Base-by-base conservation (phyloP, 108 stramenopile genomes). In the Bacterosira constricta region DNA sequence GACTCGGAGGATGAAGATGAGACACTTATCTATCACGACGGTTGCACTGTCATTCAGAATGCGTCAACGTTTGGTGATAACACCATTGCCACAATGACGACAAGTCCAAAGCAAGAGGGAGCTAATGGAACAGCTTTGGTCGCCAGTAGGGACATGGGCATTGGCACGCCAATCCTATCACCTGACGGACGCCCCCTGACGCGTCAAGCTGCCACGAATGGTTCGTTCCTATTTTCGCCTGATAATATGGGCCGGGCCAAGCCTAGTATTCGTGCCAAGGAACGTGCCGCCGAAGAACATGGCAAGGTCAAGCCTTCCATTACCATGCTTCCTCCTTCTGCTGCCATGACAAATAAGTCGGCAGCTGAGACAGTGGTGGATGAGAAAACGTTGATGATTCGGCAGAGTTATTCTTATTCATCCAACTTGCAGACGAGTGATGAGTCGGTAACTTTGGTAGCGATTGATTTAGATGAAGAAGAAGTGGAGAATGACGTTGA, bases 1-100 rank as follows among this genome's bases (percentile, higher is more conserved):
- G 76, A 77, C 51, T 77, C 76, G 13, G 76, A 70, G 36, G 69
- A 77, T 25, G 76, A 77, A 65, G 68, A 69, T 23, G 76, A 77
- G 25, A 69, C 63, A 17, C 62, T 69, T 18, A 18, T 65, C 10
- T 64, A 63, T 13, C 76, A 77, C 31, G 76, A 77, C 64, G 76
- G 76, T 7, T 69, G 63, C 45, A 77, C 76, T 8, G 46, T 77
- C 5, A 58, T 77, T 58, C 68, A 47, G 13, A 54, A 56, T 10
- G 36, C 66, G 0, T 67, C 65, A 1, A 67, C 65, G 7, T 75
- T 67, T 62, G 54, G 67, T 35, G 75, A 76, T 54, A 61, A 76
- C 61, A 76, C 75, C 3, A 69, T 76, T 37, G 54, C 54, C 49
- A 76, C 75, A 10, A 35, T 25, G 57, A 23, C 13, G 17, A n/a